phyloP scores from a whole-genome alignment of 1,284 basidiomycete genomes.

The Pyrrhoderma lamaoense region DNA sequence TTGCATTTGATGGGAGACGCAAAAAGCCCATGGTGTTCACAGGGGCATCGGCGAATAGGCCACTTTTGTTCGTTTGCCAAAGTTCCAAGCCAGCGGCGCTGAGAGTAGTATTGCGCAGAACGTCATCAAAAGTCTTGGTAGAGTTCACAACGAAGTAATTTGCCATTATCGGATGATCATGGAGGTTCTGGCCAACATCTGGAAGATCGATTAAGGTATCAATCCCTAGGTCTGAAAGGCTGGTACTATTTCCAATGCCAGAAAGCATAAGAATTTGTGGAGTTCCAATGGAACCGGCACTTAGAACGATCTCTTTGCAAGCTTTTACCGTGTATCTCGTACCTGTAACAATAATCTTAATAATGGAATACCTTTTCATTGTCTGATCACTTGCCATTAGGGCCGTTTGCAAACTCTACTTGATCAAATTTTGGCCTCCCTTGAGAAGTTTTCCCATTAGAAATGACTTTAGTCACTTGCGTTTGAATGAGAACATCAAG shows the following conservation, averaged over 20 bases:
- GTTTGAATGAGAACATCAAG: constrained; percentile 23
- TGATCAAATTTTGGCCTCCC: constrained; percentile 25
- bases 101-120: constrained; percentile 19
- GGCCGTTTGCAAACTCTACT: constrained; percentile 28
- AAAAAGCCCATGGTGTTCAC: constrained; percentile 20
- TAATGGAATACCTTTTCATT: background rate
- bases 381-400: constrained; percentile 18
- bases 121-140: constrained; percentile 19
- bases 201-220: constrained; percentile 22
- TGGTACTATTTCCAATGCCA: constrained; percentile 23
- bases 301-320: constrained; percentile 25
- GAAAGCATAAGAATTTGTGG: constrained; percentile 25
- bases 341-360: background rate
- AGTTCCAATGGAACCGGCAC: constrained; percentile 23
- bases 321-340: constrained; percentile 20
- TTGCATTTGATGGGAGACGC: constrained; percentile 19
- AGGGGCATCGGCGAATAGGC: constrained; percentile 19
- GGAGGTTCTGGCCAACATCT: constrained; percentile 32
- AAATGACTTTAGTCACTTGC: constrained; percentile 18
- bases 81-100: constrained; percentile 17
- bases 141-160: constrained; percentile 21
- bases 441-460: constrained; percentile 19
- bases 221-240: constrained; percentile 19
- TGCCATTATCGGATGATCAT: constrained; percentile 29
- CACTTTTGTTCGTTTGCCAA: constrained; percentile 20